Base-by-base conservation (phyloP, 2,329 filamentous ascomycete genomes). In the Tetracladium maxilliforme region DNA sequence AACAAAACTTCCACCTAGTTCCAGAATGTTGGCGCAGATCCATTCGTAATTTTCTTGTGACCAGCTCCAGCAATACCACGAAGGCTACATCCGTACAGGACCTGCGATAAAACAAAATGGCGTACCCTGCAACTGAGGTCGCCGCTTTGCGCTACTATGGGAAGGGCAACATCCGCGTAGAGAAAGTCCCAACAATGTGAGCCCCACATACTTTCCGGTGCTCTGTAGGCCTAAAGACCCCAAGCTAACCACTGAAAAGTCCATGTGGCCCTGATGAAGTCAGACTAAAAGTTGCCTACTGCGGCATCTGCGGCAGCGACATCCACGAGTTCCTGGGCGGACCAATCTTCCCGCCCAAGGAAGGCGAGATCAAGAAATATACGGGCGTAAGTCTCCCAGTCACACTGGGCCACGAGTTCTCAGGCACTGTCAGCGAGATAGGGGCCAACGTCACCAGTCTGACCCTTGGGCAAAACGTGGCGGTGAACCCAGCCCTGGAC, bases 361-460 rank as follows among this genome's bases (percentile, higher is more conserved):
- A 2, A 55, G 49, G n/a, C 59, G 61, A 4, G 63, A 67, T 42
- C 59, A 61, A 1, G 60, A 66, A 31, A 69, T 61, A 4, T 51
- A 52, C 23, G 5, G 33, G 63, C 63, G 40, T 55, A 47, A 5
- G 48, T 59, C 4, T 61, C 57, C n/a, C 9, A 56, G 58, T 65
- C 37, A 61, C 68, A 29, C 67, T 70, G 74, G 79, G 82, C 32
- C 84, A 92, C 44, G 84, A 92, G 44, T 90, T 92, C 43, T 79
- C 78, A 2, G 84, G 84, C 6, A 64, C 59, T 14, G 67, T 92
- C 8, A 62, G 72, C 16, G 67, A 77, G 33, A 54, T 64, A 23
- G 83, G 83, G 17, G 47, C 57, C n/a, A 58, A 50, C 8, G 58
- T 67, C 7, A 45, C 42, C 6, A 47, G 54, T n/a, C 55, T 58